A percentile compares a stretch with the other conserved stretches of the same genome.
These are phyloP conservation scores for Adansonia rubrostipa DNA, from an alignment of 441 rosid species.

Conservation along the genomic window DNA sequence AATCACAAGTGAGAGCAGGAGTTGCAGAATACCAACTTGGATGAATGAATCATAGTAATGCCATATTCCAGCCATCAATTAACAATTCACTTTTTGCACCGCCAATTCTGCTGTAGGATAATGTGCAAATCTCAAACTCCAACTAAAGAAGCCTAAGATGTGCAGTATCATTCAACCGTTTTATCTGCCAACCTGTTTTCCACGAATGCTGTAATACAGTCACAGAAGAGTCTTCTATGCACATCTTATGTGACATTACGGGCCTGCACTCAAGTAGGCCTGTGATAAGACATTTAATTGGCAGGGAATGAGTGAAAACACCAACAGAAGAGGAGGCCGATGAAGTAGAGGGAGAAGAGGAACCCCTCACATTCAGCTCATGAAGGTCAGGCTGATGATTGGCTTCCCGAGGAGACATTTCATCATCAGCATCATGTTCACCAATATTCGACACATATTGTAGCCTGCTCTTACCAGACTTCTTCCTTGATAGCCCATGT, in stretches of 20 bases:
- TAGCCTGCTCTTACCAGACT: constrained; percentile 89
- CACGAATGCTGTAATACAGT: constrained; percentile 81
- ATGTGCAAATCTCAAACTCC: constrained; percentile 20
- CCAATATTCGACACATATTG: constrained; percentile 70
- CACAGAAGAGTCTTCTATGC: constrained; percentile 89
- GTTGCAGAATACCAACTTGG: constrained; percentile 28
- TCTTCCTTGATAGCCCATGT: constrained; percentile 64
- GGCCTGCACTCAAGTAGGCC: constrained; percentile 89
- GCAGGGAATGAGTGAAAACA: constrained; percentile 75
- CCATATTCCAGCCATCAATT: constrained; percentile 27
- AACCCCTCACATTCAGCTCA: constrained; percentile 42
- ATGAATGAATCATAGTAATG: constrained; percentile 20
- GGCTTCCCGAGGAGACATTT: constrained; percentile 60
- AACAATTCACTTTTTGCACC: constrained; percentile 24
- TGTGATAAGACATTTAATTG: constrained; percentile 79
- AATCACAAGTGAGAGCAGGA: constrained; percentile 30
- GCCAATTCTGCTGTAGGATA: constrained; percentile 13
- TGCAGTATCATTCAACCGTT: constrained; percentile 80
- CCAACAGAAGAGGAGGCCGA: constrained; percentile 56
- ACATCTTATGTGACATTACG: constrained; percentile 65
- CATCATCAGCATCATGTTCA: constrained; percentile 75
- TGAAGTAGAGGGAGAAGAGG: constrained; percentile 43
- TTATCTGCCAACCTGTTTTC: constrained; percentile 92
- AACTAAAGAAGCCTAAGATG: constrained; percentile 84
- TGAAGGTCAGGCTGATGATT: constrained; percentile 49